Percentiles rank a stretch among this genome's conserved stretches.
phyloP scores from a whole-genome alignment of 2,329 filamentous ascomycete species.

The Metarhizium album region DNA sequence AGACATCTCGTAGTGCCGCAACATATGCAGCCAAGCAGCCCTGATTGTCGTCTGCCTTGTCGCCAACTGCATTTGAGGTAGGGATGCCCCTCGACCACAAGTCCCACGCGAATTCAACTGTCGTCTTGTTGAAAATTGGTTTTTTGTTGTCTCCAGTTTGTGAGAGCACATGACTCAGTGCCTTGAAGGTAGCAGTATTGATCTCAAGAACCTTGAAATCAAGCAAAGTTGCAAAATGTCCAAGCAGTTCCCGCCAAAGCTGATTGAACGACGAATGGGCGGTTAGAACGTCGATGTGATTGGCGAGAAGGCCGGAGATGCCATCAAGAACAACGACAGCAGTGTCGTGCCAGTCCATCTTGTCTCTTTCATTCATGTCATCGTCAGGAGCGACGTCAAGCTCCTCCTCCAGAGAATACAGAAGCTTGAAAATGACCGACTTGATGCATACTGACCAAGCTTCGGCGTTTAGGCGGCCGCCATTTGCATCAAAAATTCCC shows the following conservation, averaged over 20 bases:
- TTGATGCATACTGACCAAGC: constrained; percentile 79
- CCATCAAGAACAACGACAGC: constrained; percentile 64
- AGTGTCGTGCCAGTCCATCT: constrained; percentile 60
- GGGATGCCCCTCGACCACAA: constrained; percentile 62
- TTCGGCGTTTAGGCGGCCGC: constrained; percentile 63
- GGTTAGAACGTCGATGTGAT: constrained; percentile 64
- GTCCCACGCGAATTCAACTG: constrained; percentile 54
- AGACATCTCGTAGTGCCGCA: constrained; percentile 63
- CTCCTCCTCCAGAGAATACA: constrained; percentile 57
- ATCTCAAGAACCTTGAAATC: constrained; percentile 56
- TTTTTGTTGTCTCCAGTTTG: constrained; percentile 32
- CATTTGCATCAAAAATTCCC: constrained; percentile 85
- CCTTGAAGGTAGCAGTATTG: constrained; percentile 60
- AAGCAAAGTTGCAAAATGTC: constrained; percentile 54
- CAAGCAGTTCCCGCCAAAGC: constrained; percentile 66
- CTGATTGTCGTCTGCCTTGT: constrained; percentile 55
- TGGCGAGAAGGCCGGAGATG: constrained; percentile 60
- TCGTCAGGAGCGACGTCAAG: constrained; percentile 29
- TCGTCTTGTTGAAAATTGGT: constrained; percentile 35
- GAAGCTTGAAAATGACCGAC: constrained; percentile 67
- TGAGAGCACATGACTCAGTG: constrained; percentile 52
- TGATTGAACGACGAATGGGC: constrained; percentile 54
- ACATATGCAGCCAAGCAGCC: constrained; percentile 80
- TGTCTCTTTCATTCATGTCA: constrained; percentile 29
- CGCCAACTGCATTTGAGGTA: constrained; percentile 23